Base-by-base conservation (phyloP, 225 moss, liverwort and hornwort genomes). In the Polytrichum formosum region DNA sequence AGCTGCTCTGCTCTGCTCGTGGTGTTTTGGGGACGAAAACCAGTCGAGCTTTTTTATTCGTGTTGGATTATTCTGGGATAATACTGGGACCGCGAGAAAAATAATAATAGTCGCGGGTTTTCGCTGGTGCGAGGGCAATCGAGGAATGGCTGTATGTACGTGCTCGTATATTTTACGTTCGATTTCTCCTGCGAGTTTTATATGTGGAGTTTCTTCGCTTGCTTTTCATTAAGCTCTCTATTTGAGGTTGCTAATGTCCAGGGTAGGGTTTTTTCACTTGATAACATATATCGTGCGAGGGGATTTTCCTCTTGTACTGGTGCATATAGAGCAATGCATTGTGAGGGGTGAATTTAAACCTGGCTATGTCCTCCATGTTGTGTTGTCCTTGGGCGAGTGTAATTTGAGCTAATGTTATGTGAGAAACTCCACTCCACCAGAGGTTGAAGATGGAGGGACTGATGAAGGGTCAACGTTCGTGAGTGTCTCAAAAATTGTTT, bases 201-300 rank as follows among this genome's bases (percentile, higher is more conserved):
- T 46, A 3, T 61, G 65, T 9, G 22, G 53, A 19, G 67, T 29
- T 53, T 18, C 28, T 62, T n/a, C 55, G 30, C 37, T n/a, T 21
- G 10, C 66, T 70, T 25, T 68, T 56, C 68, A 25, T 66, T 9
- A 22, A 53, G 23, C 5, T 1, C 7, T 20, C 0, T 23, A 27
- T n/a, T 73, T 72, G 19, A 18, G 27, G 72, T 55, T 25, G 62
- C 67, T 69, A 73, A 55, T 61, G 70, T 28, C 33, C 28, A 69
- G 69, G 2, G 67, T 72, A 75, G 75, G 75, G 75, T 76, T 73
- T 25, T 23, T 46, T 46, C 22, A 10, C 21, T 29, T 3, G 35
- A 31, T 6, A 8, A n/a, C 10, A 23, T 16, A 21, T 33, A 66
- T 58, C 58, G 21, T n/a, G 58, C 58, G 58, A 8, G 23, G 58